Evolutionary conservation across 306 rosid species (phyloP).

Genomic region (Lathyrus oleraceus): DNA sequence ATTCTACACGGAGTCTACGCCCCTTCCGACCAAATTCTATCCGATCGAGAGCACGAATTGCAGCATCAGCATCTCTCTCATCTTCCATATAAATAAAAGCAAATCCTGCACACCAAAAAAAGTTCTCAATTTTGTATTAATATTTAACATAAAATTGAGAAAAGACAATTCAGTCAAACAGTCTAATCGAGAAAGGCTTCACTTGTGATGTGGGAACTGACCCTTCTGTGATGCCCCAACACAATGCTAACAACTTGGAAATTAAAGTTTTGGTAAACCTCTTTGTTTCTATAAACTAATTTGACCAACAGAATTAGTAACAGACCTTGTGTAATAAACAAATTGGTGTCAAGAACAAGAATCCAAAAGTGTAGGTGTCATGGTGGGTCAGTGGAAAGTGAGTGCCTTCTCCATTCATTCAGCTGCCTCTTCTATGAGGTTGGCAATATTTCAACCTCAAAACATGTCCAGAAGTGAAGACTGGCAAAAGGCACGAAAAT

Average conservation of each 20-base stretch:
- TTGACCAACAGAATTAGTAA: constrained; percentile 82
- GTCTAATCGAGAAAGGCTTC: constrained; percentile 44
- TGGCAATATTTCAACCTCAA: constrained; percentile 70
- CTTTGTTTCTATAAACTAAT: constrained; percentile 73
- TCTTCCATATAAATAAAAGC: constrained; percentile 98
- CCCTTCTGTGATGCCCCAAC: constrained; percentile 52
- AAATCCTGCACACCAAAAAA: constrained; percentile 63
- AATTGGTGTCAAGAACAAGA: constrained; percentile 91
- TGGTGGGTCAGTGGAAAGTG: constrained; percentile 79
- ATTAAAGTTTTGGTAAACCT: constrained; percentile 58
- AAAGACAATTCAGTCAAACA: constrained; percentile 26
- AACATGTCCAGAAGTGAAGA: constrained; percentile 76
- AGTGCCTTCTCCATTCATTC: constrained; percentile 82
- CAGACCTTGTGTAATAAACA: constrained; percentile 93
- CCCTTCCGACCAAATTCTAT: constrained; percentile 91
- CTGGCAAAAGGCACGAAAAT: constrained; percentile 77
- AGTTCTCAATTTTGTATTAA: constrained; percentile 1
- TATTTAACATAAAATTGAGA: constrained; percentile 4
- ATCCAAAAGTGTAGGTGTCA: constrained; percentile 95
- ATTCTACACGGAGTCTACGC: constrained; percentile 96
- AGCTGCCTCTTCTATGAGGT: constrained; percentile 84
- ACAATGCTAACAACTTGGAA: constrained; percentile 46
- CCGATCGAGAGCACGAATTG: constrained; percentile 81
- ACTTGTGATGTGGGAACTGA: constrained; percentile 36
- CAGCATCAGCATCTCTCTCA: constrained; percentile 96